phyloP scores from a whole-genome alignment of 768 basidiomycete genomes.

The Kockovaella imperatae region DNA sequence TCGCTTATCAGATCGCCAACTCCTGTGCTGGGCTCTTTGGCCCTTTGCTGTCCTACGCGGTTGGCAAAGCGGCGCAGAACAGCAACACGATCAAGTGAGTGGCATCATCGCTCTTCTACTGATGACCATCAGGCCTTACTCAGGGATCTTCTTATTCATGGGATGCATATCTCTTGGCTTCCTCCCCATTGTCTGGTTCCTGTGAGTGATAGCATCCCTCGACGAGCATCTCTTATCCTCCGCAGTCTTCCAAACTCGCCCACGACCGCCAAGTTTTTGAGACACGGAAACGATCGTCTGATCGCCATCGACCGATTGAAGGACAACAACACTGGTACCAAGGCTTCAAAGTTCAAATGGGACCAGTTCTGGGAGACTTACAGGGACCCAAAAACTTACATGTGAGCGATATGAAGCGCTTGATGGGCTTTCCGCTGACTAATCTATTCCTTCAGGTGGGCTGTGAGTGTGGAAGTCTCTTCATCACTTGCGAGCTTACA shows the following conservation, averaged over 20 bases:
- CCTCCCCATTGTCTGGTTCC: slow-evolving; percentile 30
- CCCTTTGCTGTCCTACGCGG: slow-evolving; percentile 29
- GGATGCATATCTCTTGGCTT: slow-evolving; percentile 30
- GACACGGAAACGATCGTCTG: slow-evolving; percentile 33
- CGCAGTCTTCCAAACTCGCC: slow-evolving; percentile 40
- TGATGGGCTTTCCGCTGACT: too few relatives aligned
- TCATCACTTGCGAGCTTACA: too few relatives aligned
- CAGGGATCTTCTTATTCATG: slow-evolving; percentile 40
- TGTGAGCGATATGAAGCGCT: too few relatives aligned
- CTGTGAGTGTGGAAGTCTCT: too few relatives aligned
- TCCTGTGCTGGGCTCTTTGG: slow-evolving; percentile 19
- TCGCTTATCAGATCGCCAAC: slow-evolving; percentile 42
- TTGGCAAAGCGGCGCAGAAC: slow-evolving; percentile 16
- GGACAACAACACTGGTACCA: slow-evolving; percentile 42
- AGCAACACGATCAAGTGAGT: slow-evolving; percentile 9
- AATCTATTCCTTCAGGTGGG: too few relatives aligned
- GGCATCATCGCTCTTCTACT: too few relatives aligned
- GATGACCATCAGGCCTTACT: too few relatives aligned
- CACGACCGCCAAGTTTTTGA: slow-evolving; percentile 39
- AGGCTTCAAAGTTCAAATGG: slow-evolving; percentile 35
- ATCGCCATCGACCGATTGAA: slow-evolving; percentile 41
- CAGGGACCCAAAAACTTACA: slow-evolving; percentile 36
- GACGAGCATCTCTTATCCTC: too few relatives aligned
- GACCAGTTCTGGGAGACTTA: slow-evolving; percentile 36
- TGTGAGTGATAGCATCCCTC: too few relatives aligned